phyloP scores from a whole-genome alignment of 2,329 filamentous ascomycete species.

The Verticillium isaacii region DNA sequence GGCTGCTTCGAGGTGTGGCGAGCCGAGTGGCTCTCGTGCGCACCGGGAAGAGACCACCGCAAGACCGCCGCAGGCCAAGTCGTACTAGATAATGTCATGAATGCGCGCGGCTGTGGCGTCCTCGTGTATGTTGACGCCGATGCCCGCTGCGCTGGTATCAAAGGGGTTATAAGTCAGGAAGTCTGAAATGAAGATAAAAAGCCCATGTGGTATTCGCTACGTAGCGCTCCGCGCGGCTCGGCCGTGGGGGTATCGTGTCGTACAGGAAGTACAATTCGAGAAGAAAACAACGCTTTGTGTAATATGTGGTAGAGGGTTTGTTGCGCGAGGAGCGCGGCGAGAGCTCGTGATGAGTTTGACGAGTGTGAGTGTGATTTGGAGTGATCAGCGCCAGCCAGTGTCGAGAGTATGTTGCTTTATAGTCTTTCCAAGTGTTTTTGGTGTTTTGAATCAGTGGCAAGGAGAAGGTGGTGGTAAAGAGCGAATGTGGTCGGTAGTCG shows the following conservation, averaged over 20 bases:
- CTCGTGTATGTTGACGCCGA: background rate
- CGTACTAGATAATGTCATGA: background rate
- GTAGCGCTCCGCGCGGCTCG: background rate
- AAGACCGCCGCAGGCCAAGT: background rate
- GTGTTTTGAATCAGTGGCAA: slow-evolving; percentile 16
- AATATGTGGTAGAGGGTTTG: background rate
- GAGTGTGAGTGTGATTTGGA: slow-evolving; percentile 1
- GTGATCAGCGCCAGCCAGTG: slow-evolving; percentile 5
- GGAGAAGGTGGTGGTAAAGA: slow-evolving; percentile 25
- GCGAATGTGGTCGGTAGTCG: slow-evolving; percentile 23
- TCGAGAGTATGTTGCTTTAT: slow-evolving; percentile 3
- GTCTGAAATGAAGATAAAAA: background rate
- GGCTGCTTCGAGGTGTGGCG: background rate
- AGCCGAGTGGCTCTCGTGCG: no score
- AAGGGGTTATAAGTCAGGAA: background rate
- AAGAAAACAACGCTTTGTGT: background rate
- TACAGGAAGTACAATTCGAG: background rate
- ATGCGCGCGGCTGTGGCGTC: background rate
- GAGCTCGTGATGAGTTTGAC: background rate
- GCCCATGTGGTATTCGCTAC: background rate
- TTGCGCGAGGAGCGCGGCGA: background rate
- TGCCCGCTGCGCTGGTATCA: background rate
- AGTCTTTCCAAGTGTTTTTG: slow-evolving; percentile 12
- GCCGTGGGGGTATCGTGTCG: background rate
- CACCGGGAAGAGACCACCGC: no score